Evolutionary conservation across 192 early-diverging fungal species (phyloP).

Genomic region (Coemansia sp.): DNA sequence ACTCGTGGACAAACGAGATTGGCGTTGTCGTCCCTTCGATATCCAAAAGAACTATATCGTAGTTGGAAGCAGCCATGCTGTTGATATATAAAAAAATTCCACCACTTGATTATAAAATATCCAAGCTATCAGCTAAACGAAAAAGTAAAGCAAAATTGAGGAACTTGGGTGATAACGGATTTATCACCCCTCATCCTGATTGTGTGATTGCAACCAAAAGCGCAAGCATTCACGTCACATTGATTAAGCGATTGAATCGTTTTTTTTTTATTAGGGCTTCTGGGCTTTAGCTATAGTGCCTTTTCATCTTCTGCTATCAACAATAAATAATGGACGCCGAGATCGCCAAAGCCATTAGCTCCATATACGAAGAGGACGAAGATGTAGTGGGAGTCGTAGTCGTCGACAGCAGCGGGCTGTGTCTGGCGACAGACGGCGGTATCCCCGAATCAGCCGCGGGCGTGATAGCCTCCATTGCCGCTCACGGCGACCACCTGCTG

Average conservation of each 20-base stretch:
- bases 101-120: not conserved
- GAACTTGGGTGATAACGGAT: not conserved
- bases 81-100: not conserved
- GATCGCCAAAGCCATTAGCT: slow-evolving; percentile 31
- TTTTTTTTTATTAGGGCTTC: not conserved
- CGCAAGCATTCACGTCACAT: not conserved
- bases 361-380: slow-evolving; percentile 37
- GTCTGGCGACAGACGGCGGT: slow-evolving; percentile 31
- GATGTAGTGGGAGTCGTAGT: slow-evolving; percentile 36
- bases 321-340: slow-evolving; percentile 33
- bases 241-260: not conserved
- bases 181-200: not conserved
- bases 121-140: not conserved
- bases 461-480: slow-evolving; percentile 40
- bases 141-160: not conserved
- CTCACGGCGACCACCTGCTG: slow-evolving; percentile 25
- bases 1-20: slow-evolving; percentile 94
- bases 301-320: not conserved
- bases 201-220: slow-evolving; percentile 10
- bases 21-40: slow-evolving; percentile 97
- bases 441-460: slow-evolving; percentile 49
- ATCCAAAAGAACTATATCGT: slow-evolving; percentile 68
- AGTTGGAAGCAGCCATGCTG: slow-evolving; percentile 4
- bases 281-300: not conserved
- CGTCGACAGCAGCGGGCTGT: slow-evolving; percentile 50